phyloP scores from a whole-genome alignment of 352 stramenopile genomes.

The Pythium monospermum region DNA sequence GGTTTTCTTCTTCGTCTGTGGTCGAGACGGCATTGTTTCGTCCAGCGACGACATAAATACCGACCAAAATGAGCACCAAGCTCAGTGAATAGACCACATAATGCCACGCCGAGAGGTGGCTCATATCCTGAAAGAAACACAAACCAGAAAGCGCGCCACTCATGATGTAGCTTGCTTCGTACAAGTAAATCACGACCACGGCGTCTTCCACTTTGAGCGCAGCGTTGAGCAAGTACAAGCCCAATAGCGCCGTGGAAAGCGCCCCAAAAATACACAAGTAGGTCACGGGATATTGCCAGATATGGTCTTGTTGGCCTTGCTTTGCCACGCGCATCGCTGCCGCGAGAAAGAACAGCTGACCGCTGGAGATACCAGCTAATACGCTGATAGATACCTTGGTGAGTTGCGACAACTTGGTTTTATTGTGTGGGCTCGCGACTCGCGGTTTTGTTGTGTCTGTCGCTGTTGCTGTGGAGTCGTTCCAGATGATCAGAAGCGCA shows the following conservation, averaged over 20 bases:
- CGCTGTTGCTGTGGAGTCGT: slow-evolving; percentile 10
- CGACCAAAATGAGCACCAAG: slow-evolving; percentile 59
- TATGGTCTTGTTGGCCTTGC: slow-evolving; percentile 35
- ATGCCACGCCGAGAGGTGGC: slow-evolving; percentile 50
- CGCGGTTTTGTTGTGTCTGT: slow-evolving; percentile 12
- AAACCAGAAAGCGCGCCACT: slow-evolving; percentile 65
- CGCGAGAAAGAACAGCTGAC: slow-evolving; percentile 75
- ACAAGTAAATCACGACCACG: slow-evolving; percentile 79
- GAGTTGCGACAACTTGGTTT: slow-evolving; percentile 24
- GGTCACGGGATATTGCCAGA: slow-evolving; percentile 55
- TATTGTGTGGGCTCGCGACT: slow-evolving; percentile 4
- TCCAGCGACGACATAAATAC: slow-evolving; percentile 68
- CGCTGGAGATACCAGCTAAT: slow-evolving; percentile 63
- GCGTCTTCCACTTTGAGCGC: slow-evolving; percentile 79
- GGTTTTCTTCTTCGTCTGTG: slow-evolving; percentile 47
- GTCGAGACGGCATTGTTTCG: slow-evolving; percentile 29
- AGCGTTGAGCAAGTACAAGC: slow-evolving; percentile 70
- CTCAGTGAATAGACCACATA: slow-evolving; percentile 74
- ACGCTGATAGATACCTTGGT: slow-evolving; percentile 55
- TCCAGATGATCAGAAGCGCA: slow-evolving; percentile 44
- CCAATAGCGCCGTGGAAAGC: slow-evolving; percentile 53
- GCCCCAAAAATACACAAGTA: slow-evolving; percentile 65
- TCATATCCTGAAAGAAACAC: slow-evolving; percentile 82
- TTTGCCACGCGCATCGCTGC: slow-evolving; percentile 62
- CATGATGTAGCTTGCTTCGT: slow-evolving; percentile 79